phyloP scores from a whole-genome alignment of 495 filamentous ascomycete genomes.

The Penicilliopsis zonata region DNA sequence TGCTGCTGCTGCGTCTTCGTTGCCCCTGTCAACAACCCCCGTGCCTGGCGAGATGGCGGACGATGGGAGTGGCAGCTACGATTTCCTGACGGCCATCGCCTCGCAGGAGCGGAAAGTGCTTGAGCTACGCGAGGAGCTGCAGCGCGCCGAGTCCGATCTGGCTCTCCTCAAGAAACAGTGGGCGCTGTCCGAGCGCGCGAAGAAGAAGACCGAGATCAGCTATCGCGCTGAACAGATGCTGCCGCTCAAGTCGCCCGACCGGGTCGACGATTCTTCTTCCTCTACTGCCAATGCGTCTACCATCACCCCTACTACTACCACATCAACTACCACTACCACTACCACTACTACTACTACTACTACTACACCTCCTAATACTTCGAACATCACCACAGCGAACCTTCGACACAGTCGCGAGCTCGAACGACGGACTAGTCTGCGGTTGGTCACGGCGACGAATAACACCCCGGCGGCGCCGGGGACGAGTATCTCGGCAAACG shows the following conservation, averaged over 20 bases:
- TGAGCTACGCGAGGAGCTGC: conserved; percentile 80
- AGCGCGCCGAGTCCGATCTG: conserved; percentile 68
- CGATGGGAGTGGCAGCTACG: conserved; percentile 46
- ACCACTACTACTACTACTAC: conserved; percentile 14
- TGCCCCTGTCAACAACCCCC: conserved; percentile 23
- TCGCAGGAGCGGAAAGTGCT: conserved; percentile 88
- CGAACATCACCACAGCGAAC: too few relatives aligned
- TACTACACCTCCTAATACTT: conserved; percentile 19
- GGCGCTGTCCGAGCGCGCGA: conserved; percentile 64
- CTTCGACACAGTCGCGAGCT: conserved; percentile 34
- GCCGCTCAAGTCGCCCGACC: conserved; percentile 36
- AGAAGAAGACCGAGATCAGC: conserved; percentile 55
- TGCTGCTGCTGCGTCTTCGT: conserved; percentile 16
- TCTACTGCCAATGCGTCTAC: too few relatives aligned
- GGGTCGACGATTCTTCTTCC: too few relatives aligned
- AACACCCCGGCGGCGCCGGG: conserved; percentile 17
- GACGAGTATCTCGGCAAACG: conserved; percentile 29
- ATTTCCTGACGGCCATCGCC: conserved; percentile 80
- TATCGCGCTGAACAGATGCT: conserved; percentile 43
- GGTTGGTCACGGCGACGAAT: conserved; percentile 14
- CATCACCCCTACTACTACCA: too few relatives aligned
- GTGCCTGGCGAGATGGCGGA: conserved; percentile 24
- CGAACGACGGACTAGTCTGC: conserved; percentile 36
- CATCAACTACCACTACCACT: conserved; percentile 14
- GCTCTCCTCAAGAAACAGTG: conserved; percentile 69